Conservation (phyloP, 1,284 basidiomycete genomes). For the Schizopora paradoxa region DNA sequence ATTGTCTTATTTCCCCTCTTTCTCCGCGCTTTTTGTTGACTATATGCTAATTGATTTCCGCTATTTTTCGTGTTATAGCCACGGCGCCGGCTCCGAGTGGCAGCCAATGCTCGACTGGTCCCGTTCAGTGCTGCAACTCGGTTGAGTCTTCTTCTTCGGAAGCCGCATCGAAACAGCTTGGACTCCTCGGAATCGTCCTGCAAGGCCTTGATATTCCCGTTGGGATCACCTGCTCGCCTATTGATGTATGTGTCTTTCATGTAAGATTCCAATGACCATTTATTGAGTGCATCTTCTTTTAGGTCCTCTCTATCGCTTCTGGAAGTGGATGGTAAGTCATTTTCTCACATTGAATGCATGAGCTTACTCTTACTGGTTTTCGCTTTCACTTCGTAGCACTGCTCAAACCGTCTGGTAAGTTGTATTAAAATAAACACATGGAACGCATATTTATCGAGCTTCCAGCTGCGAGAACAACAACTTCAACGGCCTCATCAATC, state of each 20-base stretch:
- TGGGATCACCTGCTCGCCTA: conserved; percentile 8
- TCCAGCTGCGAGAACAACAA: conserved; percentile 19
- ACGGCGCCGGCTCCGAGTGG: background rate
- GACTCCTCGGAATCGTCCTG: conserved; percentile 8
- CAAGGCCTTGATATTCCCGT: conserved; percentile 5
- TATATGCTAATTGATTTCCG: background rate
- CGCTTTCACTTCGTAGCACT: conserved; percentile 5
- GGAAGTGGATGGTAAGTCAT: conserved; percentile 9
- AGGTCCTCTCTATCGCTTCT: conserved; percentile 8
- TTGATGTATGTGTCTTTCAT: background rate
- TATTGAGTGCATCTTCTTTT: background rate
- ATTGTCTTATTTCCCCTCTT: background rate
- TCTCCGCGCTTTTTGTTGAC: conserved; percentile 3
- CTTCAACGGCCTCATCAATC: conserved; percentile 20
- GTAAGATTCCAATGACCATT: background rate
- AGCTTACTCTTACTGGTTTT: conserved; percentile 1
- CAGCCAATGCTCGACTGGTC: conserved; percentile 16
- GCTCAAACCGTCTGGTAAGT: conserved; percentile 16
- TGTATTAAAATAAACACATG: too few species aligned
- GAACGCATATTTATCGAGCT: background rate
- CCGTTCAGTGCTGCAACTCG: conserved; percentile 29
- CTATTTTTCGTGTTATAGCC: too few species aligned
- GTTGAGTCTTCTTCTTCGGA: conserved; percentile 19
- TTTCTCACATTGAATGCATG: background rate
- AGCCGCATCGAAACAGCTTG: conserved; percentile 7